Percentiles rank a stretch among this genome's conserved stretches.
phyloP scores from a whole-genome alignment of 805 yeast species.

The Candida insectorum region DNA sequence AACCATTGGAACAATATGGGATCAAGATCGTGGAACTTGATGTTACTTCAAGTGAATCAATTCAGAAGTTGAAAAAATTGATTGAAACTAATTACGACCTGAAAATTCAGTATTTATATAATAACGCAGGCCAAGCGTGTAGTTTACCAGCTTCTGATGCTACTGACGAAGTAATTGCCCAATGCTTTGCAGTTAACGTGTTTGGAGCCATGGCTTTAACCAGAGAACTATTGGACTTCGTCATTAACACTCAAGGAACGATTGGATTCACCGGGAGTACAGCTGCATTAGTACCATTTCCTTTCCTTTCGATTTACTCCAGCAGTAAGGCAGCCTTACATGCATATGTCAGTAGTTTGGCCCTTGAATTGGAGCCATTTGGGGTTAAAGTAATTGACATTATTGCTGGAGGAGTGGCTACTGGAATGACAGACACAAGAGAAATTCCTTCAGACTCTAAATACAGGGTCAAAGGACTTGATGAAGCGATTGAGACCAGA shows the following conservation, averaged over 20 bases:
- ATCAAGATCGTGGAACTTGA: conserved; percentile 28
- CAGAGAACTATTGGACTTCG: conserved; percentile 24
- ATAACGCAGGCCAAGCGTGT: conserved; percentile 36
- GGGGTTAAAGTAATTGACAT: conserved; percentile 13
- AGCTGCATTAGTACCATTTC: conserved; percentile 22
- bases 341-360: conserved; percentile 10
- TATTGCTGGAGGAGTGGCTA: conserved; percentile 12
- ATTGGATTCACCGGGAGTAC: conserved; percentile 36
- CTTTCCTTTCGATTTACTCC: conserved; percentile 27
- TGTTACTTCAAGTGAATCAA: conserved; percentile 27
- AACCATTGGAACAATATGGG: conserved; percentile 19
- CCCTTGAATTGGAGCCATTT: conserved; percentile 14
- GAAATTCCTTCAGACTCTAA: background rate
- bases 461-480: conserved; percentile 6
- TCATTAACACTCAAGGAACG: conserved; percentile 30
- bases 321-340: conserved; percentile 25
- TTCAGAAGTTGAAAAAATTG: conserved; percentile 16
- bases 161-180: conserved; percentile 15
- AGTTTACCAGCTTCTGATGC: conserved; percentile 24
- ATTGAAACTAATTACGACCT: conserved; percentile 27
- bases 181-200: conserved; percentile 29
- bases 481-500: background rate
- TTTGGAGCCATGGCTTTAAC: conserved; percentile 33
- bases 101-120: conserved; percentile 29
- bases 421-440: conserved; percentile 6